phyloP scores from a whole-genome alignment of 2,329 filamentous ascomycete genomes.

The Lithohypha guttulata region DNA sequence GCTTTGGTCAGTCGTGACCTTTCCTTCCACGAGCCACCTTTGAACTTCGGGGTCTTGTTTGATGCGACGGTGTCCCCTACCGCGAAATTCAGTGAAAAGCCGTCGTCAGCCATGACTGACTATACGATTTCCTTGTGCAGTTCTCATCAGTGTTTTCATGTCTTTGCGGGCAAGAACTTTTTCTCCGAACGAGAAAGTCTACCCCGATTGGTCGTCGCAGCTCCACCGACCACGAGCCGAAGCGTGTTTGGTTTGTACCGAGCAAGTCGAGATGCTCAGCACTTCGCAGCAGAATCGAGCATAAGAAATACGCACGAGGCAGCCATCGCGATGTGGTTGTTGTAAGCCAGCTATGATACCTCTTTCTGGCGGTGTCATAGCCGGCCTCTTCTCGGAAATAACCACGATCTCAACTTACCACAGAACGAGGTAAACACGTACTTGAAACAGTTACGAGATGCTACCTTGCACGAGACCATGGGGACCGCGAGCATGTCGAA shows the following conservation, averaged over 20 bases:
- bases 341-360: constrained; percentile 2
- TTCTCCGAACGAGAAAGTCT: not conserved
- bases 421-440: too few species aligned
- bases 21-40: constrained; percentile 89
- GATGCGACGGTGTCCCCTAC: constrained; percentile 56
- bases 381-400: too few species aligned
- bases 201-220: constrained; percentile 15
- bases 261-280: constrained; percentile 8
- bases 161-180: constrained; percentile 3
- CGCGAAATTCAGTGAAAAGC: constrained; percentile 87
- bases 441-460: too few species aligned
- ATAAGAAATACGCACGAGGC: too few species aligned
- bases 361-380: constrained; percentile 1
- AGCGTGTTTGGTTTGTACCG: too few species aligned
- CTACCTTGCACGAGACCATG: too few species aligned
- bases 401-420: too few species aligned
- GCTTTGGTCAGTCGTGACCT: constrained; percentile 68
- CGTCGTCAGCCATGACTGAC: constrained; percentile 73
- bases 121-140: too few species aligned
- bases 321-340: not conserved
- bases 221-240: too few species aligned
- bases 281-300: constrained; percentile 4
- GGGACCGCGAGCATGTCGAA: too few species aligned
- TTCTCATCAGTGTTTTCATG: too few species aligned
- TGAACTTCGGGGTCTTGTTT: constrained; percentile 52